Percentiles rank a stretch among this genome's conserved stretches.
phyloP scores from a whole-genome alignment of 2,329 filamentous ascomycete genomes.

The Cyanodermella asteris region DNA sequence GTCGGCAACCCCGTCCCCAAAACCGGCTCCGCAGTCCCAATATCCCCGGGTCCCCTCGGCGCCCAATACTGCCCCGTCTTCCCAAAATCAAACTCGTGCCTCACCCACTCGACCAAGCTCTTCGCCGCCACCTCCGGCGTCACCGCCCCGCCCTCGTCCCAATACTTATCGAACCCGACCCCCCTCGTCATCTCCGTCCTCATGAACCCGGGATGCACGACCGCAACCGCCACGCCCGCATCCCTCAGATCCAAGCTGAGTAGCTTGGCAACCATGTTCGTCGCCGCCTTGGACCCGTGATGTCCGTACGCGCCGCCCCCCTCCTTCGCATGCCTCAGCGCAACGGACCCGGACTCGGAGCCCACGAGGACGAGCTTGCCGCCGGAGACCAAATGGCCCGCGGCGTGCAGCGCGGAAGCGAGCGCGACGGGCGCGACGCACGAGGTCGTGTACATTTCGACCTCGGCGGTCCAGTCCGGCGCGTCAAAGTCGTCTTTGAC shows the following conservation, averaged over 20 bases:
- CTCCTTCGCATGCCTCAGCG: slow-evolving; percentile 44
- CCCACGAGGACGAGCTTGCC: slow-evolving; percentile 48
- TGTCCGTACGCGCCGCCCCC: slow-evolving; percentile 56
- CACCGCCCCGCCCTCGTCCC: slow-evolving; percentile 48
- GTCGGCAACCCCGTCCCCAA: slow-evolving; percentile 40
- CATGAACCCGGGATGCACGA: slow-evolving; percentile 30
- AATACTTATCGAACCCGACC: slow-evolving; percentile 53
- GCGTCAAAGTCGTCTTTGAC: slow-evolving; percentile 40
- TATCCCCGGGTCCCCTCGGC: slow-evolving; percentile 47
- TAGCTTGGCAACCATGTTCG: slow-evolving; percentile 57
- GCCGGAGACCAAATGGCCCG: slow-evolving; percentile 26
- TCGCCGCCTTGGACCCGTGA: slow-evolving; percentile 49
- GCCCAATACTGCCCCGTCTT: slow-evolving; percentile 55
- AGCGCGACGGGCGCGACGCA: slow-evolving; percentile 45
- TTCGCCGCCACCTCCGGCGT: slow-evolving; percentile 45
- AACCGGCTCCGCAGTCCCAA: slow-evolving; percentile 43
- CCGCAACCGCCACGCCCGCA: slow-evolving; percentile 38
- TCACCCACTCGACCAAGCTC: slow-evolving; percentile 38
- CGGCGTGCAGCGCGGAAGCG: slow-evolving; percentile 37
- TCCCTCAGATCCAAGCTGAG: slow-evolving; percentile 44
- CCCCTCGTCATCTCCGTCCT: slow-evolving; percentile 47
- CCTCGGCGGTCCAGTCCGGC: slow-evolving; percentile 43
- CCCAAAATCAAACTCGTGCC: slow-evolving; percentile 38
- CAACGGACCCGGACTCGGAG: slow-evolving; percentile 50
- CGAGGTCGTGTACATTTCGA: slow-evolving; percentile 49